Conservation (phyloP, 2,329 filamentous ascomycete species). For the Neocatenulostroma microsporum region DNA sequence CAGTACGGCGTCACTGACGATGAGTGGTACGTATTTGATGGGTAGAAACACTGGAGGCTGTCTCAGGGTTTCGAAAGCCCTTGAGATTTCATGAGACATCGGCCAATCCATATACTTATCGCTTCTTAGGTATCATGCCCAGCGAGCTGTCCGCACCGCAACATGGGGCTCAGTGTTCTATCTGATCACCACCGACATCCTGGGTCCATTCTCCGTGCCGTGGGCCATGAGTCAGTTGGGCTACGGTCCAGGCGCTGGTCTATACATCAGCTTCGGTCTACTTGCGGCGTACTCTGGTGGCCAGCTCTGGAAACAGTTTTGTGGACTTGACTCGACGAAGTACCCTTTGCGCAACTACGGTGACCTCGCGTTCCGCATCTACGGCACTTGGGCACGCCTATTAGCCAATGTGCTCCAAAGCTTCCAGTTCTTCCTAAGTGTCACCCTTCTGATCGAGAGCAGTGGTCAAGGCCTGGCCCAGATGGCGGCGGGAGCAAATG, state of each 20-base stretch:
- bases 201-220: slow-evolving; percentile 31
- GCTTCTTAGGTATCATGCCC: too few relatives aligned
- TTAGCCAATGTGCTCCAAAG: slow-evolving; percentile 34
- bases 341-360: slow-evolving; percentile 37
- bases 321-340: slow-evolving; percentile 33
- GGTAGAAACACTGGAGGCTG: too few relatives aligned
- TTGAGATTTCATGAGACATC: too few relatives aligned
- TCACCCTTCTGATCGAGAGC: slow-evolving; percentile 46
- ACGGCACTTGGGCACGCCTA: too few relatives aligned
- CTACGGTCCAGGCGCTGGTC: slow-evolving; percentile 25
- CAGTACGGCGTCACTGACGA: slow-evolving; percentile 25
- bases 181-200: slow-evolving; percentile 39
- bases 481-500: slow-evolving; percentile 30
- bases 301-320: slow-evolving; percentile 33
- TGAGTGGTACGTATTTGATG: slow-evolving; percentile 31
- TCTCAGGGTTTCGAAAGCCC: too few relatives aligned
- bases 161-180: slow-evolving; percentile 32
- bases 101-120: too few relatives aligned
- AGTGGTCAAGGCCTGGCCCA: slow-evolving; percentile 50
- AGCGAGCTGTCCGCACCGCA: slow-evolving; percentile 30
- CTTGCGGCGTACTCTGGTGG: slow-evolving; percentile 32
- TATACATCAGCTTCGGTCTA: slow-evolving; percentile 32
- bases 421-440: slow-evolving; percentile 41
- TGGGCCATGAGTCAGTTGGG: slow-evolving; percentile 25
- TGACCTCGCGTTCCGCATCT: slow-evolving; percentile 32